A percentile compares a stretch with the other conserved stretches of the same genome.
These are phyloP conservation scores for Backusella luteola DNA, from an alignment of 192 early-diverging fungal species.

Conservation along the genomic window DNA sequence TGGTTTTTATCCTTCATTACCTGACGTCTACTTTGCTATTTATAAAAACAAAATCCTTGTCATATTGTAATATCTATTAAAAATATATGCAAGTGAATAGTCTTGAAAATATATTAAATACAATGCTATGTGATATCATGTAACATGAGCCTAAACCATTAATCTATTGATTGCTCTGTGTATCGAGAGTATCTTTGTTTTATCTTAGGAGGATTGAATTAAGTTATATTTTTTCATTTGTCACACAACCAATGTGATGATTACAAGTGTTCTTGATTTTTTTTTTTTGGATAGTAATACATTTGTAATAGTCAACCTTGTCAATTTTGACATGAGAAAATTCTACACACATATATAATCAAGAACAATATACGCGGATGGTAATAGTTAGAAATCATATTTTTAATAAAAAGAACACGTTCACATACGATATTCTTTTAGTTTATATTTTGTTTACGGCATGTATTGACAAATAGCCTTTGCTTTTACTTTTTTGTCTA, in stretches of 20 bases:
- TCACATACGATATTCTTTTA: neutral
- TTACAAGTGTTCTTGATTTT: neutral
- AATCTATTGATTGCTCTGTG: neutral
- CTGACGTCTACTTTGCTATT: too few relatives aligned
- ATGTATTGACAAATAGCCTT: neutral
- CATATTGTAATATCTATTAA: too few relatives aligned
- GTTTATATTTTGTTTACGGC: neutral
- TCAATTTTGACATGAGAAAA: neutral
- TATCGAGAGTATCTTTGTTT: neutral
- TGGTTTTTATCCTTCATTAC: too few relatives aligned
- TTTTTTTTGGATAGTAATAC: neutral
- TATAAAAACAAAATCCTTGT: too few relatives aligned
- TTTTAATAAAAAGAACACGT: too few relatives aligned
- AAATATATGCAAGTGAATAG: too few relatives aligned
- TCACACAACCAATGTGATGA: neutral
- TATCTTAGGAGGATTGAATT: too few relatives aligned
- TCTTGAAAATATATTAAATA: too few relatives aligned
- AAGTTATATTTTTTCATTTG: neutral
- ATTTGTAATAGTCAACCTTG: constrained; percentile 1
- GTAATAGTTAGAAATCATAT: neutral
- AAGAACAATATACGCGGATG: neutral
- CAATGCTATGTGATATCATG: too few relatives aligned
- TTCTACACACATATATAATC: neutral
- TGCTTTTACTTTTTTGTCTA: neutral
- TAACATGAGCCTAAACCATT: too few relatives aligned